Percentiles rank a stretch among this genome's conserved stretches.
phyloP scores from a whole-genome alignment of 2,329 filamentous ascomycete genomes.

The Colletotrichum orchidophilum region DNA sequence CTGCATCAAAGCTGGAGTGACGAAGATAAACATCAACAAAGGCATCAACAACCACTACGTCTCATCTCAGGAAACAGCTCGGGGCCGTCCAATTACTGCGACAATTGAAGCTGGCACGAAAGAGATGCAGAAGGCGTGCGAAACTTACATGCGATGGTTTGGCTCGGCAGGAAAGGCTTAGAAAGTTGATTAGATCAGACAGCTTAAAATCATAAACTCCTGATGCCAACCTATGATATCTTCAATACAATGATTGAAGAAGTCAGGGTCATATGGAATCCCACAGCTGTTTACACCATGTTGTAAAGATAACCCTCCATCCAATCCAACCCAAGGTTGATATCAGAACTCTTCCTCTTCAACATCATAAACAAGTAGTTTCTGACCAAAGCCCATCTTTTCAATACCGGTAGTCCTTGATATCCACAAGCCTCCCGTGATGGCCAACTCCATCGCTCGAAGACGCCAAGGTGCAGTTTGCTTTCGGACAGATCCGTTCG shows the following conservation, averaged over 20 bases:
- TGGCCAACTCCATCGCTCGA: slow-evolving; percentile 6
- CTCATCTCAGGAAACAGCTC: neutral
- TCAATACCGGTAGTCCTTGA: slow-evolving; percentile 14
- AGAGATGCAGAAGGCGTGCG: slow-evolving; percentile 58
- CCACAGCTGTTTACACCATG: no score
- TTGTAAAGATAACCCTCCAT: no score
- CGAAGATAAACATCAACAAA: slow-evolving; percentile 63
- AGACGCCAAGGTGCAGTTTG: slow-evolving; percentile 20
- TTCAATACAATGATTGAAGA: no score
- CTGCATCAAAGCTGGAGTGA: slow-evolving; percentile 56
- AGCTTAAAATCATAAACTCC: neutral
- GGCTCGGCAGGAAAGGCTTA: slow-evolving; percentile 56
- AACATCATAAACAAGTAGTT: slow-evolving; percentile 19
- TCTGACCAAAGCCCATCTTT: slow-evolving; percentile 20
- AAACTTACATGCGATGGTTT: slow-evolving; percentile 56
- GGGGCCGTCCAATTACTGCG: neutral
- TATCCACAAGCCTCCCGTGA: slow-evolving; percentile 18
- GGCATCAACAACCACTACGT: slow-evolving; percentile 54
- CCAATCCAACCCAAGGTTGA: neutral
- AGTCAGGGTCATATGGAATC: no score
- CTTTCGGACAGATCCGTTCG: slow-evolving; percentile 18
- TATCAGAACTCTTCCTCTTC: slow-evolving; percentile 10
- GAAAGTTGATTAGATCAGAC: neutral
- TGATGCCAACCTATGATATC: no score
- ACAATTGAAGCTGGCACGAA: slow-evolving; percentile 55